Conservation (phyloP, 2,329 filamentous ascomycete species). For the Fusarium solani-melongenae region DNA sequence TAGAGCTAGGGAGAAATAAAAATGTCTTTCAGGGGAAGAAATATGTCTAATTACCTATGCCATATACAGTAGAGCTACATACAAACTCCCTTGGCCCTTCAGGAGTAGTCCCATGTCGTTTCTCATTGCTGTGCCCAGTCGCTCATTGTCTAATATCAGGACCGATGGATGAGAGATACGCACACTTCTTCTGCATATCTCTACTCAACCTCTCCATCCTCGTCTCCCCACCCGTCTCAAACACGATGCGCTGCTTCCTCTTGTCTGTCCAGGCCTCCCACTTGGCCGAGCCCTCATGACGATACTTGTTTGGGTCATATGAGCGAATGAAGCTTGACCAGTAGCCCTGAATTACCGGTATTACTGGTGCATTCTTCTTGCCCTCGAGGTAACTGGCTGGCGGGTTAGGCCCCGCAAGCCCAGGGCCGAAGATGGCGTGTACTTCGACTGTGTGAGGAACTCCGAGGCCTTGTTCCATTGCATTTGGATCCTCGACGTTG, state of each 20-base stretch:
- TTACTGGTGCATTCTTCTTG: constrained; percentile 65
- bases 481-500: constrained; percentile 70
- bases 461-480: constrained; percentile 66
- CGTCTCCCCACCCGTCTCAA: constrained; percentile 53
- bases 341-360: constrained; percentile 74
- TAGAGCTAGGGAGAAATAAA: not conserved
- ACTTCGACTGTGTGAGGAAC: constrained; percentile 76
- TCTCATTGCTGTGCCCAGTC: not conserved
- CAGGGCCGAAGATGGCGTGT: constrained; percentile 74
- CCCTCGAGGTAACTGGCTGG: constrained; percentile 66
- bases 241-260: constrained; percentile 49
- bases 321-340: constrained; percentile 79
- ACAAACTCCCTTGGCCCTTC: not conserved
- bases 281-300: constrained; percentile 45
- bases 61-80: not conserved
- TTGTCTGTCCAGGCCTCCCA: constrained; percentile 55
- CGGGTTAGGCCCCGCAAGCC: constrained; percentile 58
- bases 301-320: constrained; percentile 70
- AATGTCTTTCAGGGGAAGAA: not conserved
- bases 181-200: constrained; percentile 42
- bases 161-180: constrained; percentile 32
- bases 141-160: constrained; percentile 27
- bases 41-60: not conserved
- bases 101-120: not conserved
- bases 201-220: constrained; percentile 52